Base-by-base conservation (phyloP, 306 rosid species). In the Cucurbita moschata region DNA sequence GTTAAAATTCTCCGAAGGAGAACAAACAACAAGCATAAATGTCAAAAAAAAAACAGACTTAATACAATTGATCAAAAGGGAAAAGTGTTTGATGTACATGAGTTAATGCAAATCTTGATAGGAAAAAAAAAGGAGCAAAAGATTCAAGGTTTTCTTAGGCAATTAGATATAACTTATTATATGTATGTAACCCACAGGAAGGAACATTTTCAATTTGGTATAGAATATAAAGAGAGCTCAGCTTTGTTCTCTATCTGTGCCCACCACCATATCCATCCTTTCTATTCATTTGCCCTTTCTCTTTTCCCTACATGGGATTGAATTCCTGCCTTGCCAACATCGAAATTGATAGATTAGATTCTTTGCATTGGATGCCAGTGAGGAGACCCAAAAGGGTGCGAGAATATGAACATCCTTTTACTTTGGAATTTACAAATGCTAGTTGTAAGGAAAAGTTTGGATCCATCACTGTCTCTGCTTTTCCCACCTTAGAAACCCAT, bases 191-290 rank as follows among this genome's bases (percentile, higher is more conserved):
- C 47, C 58, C 74, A 51, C 26, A 70, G 26, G 74, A 70, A 70
- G 16, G 74, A 70, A 70, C 5, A 35, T 70, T 26, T 70, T 70
- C 46, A 4, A 70, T 49, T 70, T 70, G 74, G 74, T 37, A 70
- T 70, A 70, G 74, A 70, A 70, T 49, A 70, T 50, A 70, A 70
- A 50, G 74, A 51, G 74, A 70, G 30, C 74, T 50, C 47, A 49
- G 56, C 74, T 70, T 51, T 51, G 42, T 70, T 70, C 60, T 50
- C 59, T 47, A 51, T 69, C 21, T 50, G 74, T 50, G 38, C 5
- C 11, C 70, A 63, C 72, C 55, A 67, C 72, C 55, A 67, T 46
- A 67, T 67, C 10, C 19, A 67, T 67, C 40, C 56, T 23, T 46
- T 46, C 38, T 10, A 18, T 10, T 68, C 57, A 49, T 49, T 14